Evolutionary conservation across 257 asterid species (phyloP).

Genomic region (Ophiorrhiza pumila): DNA sequence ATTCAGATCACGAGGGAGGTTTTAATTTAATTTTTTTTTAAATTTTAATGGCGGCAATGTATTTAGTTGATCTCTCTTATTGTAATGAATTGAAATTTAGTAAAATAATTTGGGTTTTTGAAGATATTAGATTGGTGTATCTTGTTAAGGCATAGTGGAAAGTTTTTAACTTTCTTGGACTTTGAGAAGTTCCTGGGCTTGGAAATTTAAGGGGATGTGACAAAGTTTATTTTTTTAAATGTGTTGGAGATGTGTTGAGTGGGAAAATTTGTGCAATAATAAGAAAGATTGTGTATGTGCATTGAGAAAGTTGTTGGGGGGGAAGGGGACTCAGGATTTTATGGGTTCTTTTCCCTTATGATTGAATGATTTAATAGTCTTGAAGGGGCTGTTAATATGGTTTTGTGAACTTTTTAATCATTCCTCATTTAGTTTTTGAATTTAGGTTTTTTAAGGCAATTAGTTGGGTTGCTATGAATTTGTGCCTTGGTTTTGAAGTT

Average conservation of each 20-base stretch:
- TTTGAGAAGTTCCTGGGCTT: background rate
- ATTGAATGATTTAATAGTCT: background rate
- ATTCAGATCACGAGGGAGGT: background rate
- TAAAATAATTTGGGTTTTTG: background rate
- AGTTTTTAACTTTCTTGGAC: background rate
- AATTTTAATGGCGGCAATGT: background rate
- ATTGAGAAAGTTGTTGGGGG: background rate
- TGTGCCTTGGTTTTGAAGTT: background rate
- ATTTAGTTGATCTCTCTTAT: background rate
- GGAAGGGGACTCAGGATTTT: background rate
- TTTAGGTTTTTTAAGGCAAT: background rate
- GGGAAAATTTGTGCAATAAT: background rate
- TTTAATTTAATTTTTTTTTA: background rate
- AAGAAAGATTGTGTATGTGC: background rate
- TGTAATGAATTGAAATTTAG: background rate
- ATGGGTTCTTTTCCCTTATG: background rate
- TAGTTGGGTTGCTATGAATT: background rate
- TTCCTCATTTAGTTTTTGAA: background rate
- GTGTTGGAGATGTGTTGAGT: background rate
- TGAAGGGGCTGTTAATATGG: background rate
- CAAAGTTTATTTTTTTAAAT: background rate
- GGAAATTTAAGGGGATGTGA: no score
- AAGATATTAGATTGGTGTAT: background rate
- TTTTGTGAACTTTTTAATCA: background rate
- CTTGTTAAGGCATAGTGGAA: background rate